phyloP scores from a whole-genome alignment of 441 rosid species.

The Caryocar brasiliense region DNA sequence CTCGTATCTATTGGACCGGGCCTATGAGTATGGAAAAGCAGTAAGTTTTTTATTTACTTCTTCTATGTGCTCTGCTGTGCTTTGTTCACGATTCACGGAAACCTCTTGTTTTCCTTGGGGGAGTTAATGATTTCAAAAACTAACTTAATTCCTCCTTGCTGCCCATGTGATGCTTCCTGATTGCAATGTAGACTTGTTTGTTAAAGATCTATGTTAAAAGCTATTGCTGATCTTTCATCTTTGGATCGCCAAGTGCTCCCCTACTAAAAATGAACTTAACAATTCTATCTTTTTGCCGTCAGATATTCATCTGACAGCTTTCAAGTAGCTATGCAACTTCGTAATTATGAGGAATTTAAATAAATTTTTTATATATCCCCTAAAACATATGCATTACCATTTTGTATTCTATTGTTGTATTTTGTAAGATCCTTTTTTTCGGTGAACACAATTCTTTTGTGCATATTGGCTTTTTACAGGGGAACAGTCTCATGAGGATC shows the following conservation, averaged over 20 bases:
- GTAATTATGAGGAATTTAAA: not conserved
- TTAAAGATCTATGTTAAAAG: not conserved
- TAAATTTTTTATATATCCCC: too few species aligned
- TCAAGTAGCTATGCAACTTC: not conserved
- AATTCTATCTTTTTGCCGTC: not conserved
- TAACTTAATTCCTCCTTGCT: not conserved
- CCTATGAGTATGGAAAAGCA: slow-evolving; percentile 64
- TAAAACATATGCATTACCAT: not conserved
- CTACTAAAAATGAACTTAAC: not conserved
- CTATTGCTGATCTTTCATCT: too few species aligned
- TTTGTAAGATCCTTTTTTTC: too few species aligned
- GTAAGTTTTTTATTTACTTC: slow-evolving; percentile 33
- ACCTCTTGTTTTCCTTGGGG: not conserved
- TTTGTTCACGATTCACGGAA: not conserved
- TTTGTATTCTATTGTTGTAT: too few species aligned
- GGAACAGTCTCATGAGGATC: slow-evolving; percentile 61
- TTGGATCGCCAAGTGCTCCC: not conserved
- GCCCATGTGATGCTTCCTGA: not conserved
- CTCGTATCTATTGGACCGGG: slow-evolving; percentile 69
- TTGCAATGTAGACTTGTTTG: not conserved
- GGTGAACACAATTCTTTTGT: too few species aligned
- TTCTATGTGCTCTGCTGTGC: not conserved
- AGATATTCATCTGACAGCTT: not conserved
- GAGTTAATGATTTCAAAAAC: not conserved
- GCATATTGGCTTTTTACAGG: slow-evolving; percentile 33